A percentile compares a stretch with the other conserved stretches of the same genome.
Evolutionary conservation across 805 yeast species (phyloP).

Genomic region (Scheffersomyces lignosus): DNA sequence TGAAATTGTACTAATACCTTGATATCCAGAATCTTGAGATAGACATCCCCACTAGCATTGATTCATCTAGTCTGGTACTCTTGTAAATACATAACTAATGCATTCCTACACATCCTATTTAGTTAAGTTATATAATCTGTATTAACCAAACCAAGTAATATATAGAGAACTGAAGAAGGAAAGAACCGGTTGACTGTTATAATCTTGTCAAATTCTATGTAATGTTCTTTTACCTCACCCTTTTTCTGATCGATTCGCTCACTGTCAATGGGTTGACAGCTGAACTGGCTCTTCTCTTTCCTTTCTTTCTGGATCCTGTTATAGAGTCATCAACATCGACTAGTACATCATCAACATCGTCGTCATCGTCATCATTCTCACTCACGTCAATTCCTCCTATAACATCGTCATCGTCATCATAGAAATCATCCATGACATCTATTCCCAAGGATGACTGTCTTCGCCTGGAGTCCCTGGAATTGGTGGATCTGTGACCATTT

Average conservation of each 20-base stretch:
- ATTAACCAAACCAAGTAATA: too few species aligned
- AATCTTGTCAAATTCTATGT: too few species aligned
- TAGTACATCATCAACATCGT: constrained; percentile 35
- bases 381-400: constrained; percentile 12
- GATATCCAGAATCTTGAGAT: too few species aligned
- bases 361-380: constrained; percentile 18
- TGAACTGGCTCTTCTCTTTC: constrained; percentile 41
- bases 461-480: constrained; percentile 31
- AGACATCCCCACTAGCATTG: too few species aligned
- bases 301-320: constrained; percentile 20
- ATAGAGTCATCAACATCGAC: constrained; percentile 38
- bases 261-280: constrained; percentile 41
- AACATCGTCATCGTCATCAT: constrained; percentile 34
- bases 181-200: too few species aligned
- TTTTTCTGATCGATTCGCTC: constrained; percentile 11
- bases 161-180: too few species aligned
- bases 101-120: too few species aligned
- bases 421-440: constrained; percentile 44
- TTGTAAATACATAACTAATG: too few species aligned
- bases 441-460: constrained; percentile 41
- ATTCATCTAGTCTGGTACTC: too few species aligned
- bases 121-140: too few species aligned
- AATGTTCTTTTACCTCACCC: constrained; percentile 9
- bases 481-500: constrained; percentile 30
- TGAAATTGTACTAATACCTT: constrained; percentile 61